These are phyloP conservation scores for Solanum sejunctum DNA, from an alignment of 257 asterid genomes.

Conservation along the genomic window DNA sequence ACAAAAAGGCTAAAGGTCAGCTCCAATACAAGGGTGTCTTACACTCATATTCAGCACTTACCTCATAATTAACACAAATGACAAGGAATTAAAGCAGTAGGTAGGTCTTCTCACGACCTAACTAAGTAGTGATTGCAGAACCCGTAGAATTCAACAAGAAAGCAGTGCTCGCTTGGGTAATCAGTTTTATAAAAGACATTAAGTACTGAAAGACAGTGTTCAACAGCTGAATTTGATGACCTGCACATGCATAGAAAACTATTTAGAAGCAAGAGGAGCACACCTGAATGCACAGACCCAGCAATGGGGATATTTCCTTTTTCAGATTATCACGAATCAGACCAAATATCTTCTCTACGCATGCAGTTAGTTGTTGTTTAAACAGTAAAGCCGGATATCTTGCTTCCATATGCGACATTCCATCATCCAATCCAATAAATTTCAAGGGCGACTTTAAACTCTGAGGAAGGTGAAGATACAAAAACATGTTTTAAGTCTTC, in stretches of 20 bases:
- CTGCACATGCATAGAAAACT: not conserved
- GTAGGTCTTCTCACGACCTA: not conserved
- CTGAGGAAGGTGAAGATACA: conserved; percentile 23
- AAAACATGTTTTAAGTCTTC: not conserved
- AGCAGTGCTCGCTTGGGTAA: not conserved
- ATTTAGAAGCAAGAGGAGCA: not conserved
- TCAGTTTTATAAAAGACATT: not conserved
- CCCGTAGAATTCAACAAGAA: not conserved
- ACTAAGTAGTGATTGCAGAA: not conserved
- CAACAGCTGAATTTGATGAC: not conserved
- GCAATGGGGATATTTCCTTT: conserved; percentile 86
- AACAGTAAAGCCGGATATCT: conserved; percentile 83
- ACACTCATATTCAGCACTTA: not conserved
- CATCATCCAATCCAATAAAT: conserved; percentile 65
- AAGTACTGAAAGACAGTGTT: not conserved
- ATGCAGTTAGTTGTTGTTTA: conserved; percentile 92
- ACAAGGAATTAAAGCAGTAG: not conserved
- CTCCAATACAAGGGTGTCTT: not conserved
- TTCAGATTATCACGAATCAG: conserved; percentile 92
- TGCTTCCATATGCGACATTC: conserved; percentile 81
- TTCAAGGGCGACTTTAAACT: conserved; percentile 58
- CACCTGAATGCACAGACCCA: conserved; percentile 94
- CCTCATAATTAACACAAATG: not conserved
- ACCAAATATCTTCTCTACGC: conserved; percentile 94
- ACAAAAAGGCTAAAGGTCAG: not conserved